These are phyloP conservation scores for Kazachstania psychrophila DNA, from an alignment of 805 yeast species.

Conservation along the genomic window DNA sequence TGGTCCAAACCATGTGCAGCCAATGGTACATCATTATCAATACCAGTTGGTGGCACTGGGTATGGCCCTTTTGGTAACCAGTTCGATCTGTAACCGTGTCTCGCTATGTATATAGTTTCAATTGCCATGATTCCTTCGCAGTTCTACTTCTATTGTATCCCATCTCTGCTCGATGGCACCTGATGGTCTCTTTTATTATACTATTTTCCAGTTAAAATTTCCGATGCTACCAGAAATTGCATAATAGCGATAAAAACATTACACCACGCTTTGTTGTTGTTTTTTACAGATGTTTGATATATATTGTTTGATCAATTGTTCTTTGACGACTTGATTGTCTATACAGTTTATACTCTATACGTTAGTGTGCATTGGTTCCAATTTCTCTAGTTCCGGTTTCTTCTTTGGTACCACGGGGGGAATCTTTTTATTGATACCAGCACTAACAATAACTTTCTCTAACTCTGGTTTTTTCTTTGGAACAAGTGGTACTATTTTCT, in stretches of 20 bases:
- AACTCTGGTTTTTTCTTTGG: constrained; percentile 4
- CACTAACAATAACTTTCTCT: neutral
- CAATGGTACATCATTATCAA: constrained; percentile 81
- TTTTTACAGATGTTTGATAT: no score
- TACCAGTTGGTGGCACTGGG: constrained; percentile 77
- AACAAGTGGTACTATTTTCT: constrained; percentile 2
- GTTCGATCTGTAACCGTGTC: constrained; percentile 90
- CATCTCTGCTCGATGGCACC: no score
- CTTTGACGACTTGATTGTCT: no score
- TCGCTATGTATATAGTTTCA: constrained; percentile 57
- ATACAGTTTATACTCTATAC: neutral
- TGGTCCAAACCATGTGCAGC: constrained; percentile 87
- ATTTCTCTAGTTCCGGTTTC: constrained; percentile 18
- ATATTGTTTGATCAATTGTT: no score
- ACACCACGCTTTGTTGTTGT: no score
- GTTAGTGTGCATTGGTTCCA: constrained; percentile 1
- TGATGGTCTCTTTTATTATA: no score
- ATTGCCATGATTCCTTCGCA: constrained; percentile 29
- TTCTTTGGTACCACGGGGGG: constrained; percentile 26
- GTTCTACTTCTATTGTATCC: no score
- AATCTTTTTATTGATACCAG: constrained; percentile 7
- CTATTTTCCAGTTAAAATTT: no score
- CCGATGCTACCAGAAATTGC: no score
- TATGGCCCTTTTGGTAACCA: constrained; percentile 69
- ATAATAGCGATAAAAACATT: neutral